Base-by-base conservation (phyloP, 371 early-diverging fungal species). In the Apophysomyces elegans region DNA sequence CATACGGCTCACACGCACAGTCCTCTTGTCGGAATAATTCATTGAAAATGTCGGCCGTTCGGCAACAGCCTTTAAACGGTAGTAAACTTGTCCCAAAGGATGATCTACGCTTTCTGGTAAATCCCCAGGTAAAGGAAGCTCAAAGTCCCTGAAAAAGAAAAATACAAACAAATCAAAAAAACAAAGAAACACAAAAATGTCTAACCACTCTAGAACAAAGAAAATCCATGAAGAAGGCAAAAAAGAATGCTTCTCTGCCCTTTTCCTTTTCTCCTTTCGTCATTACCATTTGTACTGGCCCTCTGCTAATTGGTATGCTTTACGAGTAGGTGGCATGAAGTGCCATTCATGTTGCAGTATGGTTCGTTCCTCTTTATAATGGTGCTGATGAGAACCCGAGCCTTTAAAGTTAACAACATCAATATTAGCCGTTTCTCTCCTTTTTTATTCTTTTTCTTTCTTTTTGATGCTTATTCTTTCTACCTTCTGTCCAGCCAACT, bases 41-140 rank as follows among this genome's bases (percentile, higher is more conserved):
- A 71, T 65, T 5, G 73, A 76, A 50, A 83, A 83, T 1, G 80
- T 74, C 7, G 83, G 80, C 58, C 83, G 65, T 54, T 83, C 83
- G 8, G 75, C 83, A 6, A 71, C 67, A 4, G 83, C 83, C 38
- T 77, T 79, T 16, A 83, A 61, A 26, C 71, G 63, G 46, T 83
- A 83, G 47, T 64, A 66, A 0, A 83, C 76, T 63, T 73, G 64
- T 1, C 79, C 83, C 2, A 73, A 37, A 13, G 79, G 75, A 65
- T 79, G 75, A 11, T 75, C 68, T 11, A 85, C 68, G 0, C 74
- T 73, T 47, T 76, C 80, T 4, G 85, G 83, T 26, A 80, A 59
- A 73, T 83, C 75, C 39, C 85, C 85, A n/a, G 83, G 81, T 21
- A 85, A 58, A 13, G 80, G 78, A 13, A 83, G 59, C 66, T 83